Evolutionary conservation across 2,329 filamentous ascomycete species (phyloP).

Genomic region (Fusarium gaditjirri): DNA sequence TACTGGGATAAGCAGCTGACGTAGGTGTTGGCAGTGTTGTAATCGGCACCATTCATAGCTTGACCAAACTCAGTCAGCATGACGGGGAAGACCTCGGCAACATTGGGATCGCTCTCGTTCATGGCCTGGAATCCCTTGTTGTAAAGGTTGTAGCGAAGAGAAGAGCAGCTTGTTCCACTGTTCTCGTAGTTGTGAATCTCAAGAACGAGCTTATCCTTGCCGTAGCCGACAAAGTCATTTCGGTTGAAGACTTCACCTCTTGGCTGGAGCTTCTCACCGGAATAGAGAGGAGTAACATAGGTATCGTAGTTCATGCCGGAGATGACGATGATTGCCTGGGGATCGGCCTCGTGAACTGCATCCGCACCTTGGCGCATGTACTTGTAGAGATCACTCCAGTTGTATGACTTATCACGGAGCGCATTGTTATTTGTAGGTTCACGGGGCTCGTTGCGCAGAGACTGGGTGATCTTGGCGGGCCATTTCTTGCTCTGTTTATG

Average conservation of each 20-base stretch:
- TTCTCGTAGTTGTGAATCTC: constrained; percentile 72
- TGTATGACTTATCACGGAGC: constrained; percentile 55
- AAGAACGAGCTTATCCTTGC: constrained; percentile 64
- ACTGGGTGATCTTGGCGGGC: constrained; percentile 45
- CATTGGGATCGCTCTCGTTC: constrained; percentile 49
- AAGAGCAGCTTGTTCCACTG: constrained; percentile 58
- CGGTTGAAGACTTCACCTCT: constrained; percentile 56
- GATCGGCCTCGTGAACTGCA: constrained; percentile 62
- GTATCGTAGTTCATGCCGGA: constrained; percentile 69
- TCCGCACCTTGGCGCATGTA: constrained; percentile 60
- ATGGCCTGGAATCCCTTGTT: constrained; percentile 64
- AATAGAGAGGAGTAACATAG: constrained; percentile 61
- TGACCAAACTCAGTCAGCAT: constrained; percentile 67
- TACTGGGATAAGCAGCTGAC: constrained; percentile 61
- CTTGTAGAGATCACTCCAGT: constrained; percentile 67
- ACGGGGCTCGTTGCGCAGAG: constrained; percentile 64
- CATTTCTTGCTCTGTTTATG: constrained; percentile 6
- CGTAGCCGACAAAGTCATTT: constrained; percentile 60
- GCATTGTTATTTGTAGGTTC: constrained; percentile 50
- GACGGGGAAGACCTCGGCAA: constrained; percentile 52
- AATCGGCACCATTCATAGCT: constrained; percentile 58
- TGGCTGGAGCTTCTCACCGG: constrained; percentile 59
- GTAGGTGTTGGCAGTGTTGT: constrained; percentile 56
- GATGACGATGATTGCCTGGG: constrained; percentile 65
- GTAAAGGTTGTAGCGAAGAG: constrained; percentile 58